These are phyloP conservation scores for Penicillium olsonii DNA, from an alignment of 2,329 filamentous ascomycete species.

Conservation along the genomic window DNA sequence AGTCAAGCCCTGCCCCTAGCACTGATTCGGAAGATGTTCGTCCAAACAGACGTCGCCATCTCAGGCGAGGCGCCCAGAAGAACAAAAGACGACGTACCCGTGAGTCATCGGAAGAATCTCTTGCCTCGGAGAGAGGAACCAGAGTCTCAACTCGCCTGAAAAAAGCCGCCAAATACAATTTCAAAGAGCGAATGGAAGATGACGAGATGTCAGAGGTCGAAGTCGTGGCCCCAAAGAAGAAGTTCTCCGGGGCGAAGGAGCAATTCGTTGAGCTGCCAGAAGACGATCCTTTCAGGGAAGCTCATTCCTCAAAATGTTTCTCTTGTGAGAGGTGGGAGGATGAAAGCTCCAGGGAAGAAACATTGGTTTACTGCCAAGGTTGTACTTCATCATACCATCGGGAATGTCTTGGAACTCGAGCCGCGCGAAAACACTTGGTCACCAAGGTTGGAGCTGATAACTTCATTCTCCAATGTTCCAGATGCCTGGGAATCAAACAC, in stretches of 20 bases:
- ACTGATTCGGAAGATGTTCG: background rate
- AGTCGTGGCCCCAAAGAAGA: conserved; percentile 49
- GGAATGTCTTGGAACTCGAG: conserved; percentile 73
- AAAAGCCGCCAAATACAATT: conserved; percentile 35
- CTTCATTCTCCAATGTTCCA: conserved; percentile 88
- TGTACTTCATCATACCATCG: conserved; percentile 85
- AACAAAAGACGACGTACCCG: background rate
- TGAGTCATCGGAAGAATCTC: conserved; percentile 14
- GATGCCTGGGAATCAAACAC: conserved; percentile 69
- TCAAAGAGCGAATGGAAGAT: conserved; percentile 47
- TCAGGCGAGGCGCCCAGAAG: conserved; percentile 2
- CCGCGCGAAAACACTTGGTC: conserved; percentile 77
- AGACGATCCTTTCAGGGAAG: conserved; percentile 66
- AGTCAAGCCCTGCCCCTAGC: background rate
- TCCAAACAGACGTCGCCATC: background rate
- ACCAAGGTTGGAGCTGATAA: conserved; percentile 77
- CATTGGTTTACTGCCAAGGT: conserved; percentile 84
- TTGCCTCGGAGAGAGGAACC: conserved; percentile 14
- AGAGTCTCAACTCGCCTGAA: conserved; percentile 36
- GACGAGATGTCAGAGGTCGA: conserved; percentile 38
- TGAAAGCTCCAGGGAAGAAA: conserved; percentile 61
- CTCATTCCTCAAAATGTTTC: conserved; percentile 72
- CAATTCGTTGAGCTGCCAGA: conserved; percentile 65
- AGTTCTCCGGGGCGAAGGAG: conserved; percentile 67
- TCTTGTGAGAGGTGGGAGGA: conserved; percentile 61